Evolutionary conservation across 441 rosid species (phyloP), one percentile per base, ranked within the genome.

Genomic region (Erodium trifolium): DNA sequence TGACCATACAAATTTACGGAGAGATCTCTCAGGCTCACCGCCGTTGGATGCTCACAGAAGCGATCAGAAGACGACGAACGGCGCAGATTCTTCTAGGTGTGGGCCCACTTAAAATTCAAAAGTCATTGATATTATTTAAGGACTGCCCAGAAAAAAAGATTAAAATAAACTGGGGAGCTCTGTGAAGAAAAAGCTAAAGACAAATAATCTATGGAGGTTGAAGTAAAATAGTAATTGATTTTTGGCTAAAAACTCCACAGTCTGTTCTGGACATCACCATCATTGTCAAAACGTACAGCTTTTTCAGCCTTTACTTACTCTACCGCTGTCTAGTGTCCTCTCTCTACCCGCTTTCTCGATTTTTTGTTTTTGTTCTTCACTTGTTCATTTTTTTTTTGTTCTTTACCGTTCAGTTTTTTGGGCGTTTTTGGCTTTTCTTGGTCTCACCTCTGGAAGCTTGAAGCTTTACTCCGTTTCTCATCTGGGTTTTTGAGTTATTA

Each of bases 251-350:
- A 39, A 65, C 4, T 53, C 63, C 71, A 34, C 5, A 67, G 71
- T 73, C 73, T 68, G 68, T 60, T 78, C 73, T 72, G 78, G 55
- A 74, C 66, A 74, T 81, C 82, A 63, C 82, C 73, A 82, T 81
- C 83, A 78, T 79, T 76, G 82, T 71, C 67, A 67, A 68, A 74
- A 69, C 66, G 67, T 67, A 68, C 69, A 70, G 67, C 75, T 67
- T 75, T 72, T 34, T 34, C 37, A 67, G 34, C 37, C 41, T 67
- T 23, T 35, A 4, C 60, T 2, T 9, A 23, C 51, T 68, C 2
- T 31, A 4, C 31, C 66, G 5, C 47, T 35, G 5, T 53, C 65
- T 34, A 34, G 37, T 34, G 37, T 71, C 69, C 68, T 49, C 76
- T 65, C 70, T 37, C 31, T 14, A 47, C 16, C 55, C n/a, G 12